phyloP scores from a whole-genome alignment of 164 flowering plant species.

The Amborella trichopoda region DNA sequence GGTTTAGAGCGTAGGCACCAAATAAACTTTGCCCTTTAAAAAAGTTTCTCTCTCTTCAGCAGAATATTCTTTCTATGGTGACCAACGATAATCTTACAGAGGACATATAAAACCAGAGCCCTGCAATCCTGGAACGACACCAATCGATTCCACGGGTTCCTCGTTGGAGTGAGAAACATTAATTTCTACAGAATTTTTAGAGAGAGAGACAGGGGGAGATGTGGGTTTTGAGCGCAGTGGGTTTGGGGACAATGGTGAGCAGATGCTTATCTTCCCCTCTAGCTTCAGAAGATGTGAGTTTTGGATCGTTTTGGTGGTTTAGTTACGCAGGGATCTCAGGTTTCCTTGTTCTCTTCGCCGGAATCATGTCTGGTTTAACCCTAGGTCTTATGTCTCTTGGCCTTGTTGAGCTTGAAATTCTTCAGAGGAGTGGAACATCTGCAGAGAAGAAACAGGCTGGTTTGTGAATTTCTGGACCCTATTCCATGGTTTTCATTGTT shows the following conservation, averaged over 20 bases:
- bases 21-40: too few species aligned
- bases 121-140: too few species aligned
- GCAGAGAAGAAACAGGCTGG: constrained; percentile 42
- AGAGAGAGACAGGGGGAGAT: neutral
- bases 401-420: constrained; percentile 40
- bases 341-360: constrained; percentile 32
- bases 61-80: too few species aligned
- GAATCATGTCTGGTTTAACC: constrained; percentile 40
- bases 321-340: constrained; percentile 25
- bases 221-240: constrained; percentile 6
- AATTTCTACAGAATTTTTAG: too few species aligned
- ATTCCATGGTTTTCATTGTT: neutral
- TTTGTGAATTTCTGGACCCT: neutral
- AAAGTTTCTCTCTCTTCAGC: too few species aligned
- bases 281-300: constrained; percentile 6
- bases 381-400: constrained; percentile 38
- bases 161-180: too few species aligned
- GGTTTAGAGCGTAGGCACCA: too few species aligned
- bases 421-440: constrained; percentile 30
- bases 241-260: constrained; percentile 16
- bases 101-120: too few species aligned
- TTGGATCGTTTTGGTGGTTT: constrained; percentile 26
- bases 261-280: constrained; percentile 1
- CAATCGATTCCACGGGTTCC: too few species aligned
- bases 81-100: too few species aligned